Evolutionary conservation across 2,329 filamentous ascomycete genomes (phyloP).

Genomic region (Cladobotryum protrusum): DNA sequence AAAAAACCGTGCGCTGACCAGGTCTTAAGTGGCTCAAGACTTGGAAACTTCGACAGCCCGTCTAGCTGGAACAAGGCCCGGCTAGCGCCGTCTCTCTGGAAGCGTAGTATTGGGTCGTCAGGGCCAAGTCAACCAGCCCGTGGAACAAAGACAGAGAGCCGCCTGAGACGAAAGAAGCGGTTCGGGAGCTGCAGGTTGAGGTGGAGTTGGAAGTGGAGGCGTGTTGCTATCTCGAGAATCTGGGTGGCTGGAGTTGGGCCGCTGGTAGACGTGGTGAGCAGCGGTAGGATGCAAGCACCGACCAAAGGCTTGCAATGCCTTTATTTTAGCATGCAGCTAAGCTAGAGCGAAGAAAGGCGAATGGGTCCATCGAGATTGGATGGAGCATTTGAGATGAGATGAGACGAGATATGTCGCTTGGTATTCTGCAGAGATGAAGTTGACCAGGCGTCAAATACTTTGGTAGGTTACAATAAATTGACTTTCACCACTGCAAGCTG

Average conservation of each 20-base stretch:
- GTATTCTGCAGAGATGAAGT: no score
- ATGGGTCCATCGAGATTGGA: not conserved
- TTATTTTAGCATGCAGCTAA: slow-evolving; percentile 9
- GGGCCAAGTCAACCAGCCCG: not conserved
- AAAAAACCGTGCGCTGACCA: slow-evolving; percentile 4
- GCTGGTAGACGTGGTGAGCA: slow-evolving; percentile 5
- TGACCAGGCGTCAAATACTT: no score
- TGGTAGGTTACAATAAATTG: no score
- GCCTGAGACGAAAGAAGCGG: slow-evolving; percentile 11
- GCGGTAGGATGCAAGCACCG: slow-evolving; percentile 13
- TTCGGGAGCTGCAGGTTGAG: slow-evolving; percentile 12
- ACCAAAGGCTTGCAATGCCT: slow-evolving; percentile 5
- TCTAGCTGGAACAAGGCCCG: not conserved
- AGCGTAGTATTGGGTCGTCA: slow-evolving; percentile 8
- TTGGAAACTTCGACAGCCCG: not conserved
- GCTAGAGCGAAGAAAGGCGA: not conserved
- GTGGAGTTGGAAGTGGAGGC: slow-evolving; percentile 12
- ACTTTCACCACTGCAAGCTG: no score
- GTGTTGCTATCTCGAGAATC: slow-evolving; percentile 7
- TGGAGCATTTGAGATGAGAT: slow-evolving; percentile 5
- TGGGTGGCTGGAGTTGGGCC: slow-evolving; percentile 10
- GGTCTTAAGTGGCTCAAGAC: slow-evolving; percentile 3
- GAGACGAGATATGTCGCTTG: not conserved
- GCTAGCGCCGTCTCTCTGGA: not conserved
- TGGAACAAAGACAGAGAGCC: slow-evolving; percentile 8